Evolutionary conservation across 78 protist genomes (phyloP), one percentile per base, ranked within the genome.

Genomic region (Dictyostelium firmibasis): DNA sequence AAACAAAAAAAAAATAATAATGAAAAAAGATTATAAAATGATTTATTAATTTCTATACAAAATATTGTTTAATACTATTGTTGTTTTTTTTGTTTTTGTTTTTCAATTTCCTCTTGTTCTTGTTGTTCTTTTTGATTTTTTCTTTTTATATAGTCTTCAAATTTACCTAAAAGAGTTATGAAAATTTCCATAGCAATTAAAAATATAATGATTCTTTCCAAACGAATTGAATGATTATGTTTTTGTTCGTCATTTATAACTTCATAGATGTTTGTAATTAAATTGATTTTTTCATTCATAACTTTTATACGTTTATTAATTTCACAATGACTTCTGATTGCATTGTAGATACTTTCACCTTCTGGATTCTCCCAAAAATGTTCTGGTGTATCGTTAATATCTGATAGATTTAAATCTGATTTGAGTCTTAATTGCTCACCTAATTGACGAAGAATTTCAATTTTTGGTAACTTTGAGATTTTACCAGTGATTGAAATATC

Each of bases 371-470:
- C 85, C 93, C 93, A 88, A 79, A 78, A 88, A 44, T 78, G 53
- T 27, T 88, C 93, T 64, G 93, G 93, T 60, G 93, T 88, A 43
- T 88, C 93, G 8, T 64, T 62, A 25, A 86, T 77, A 88, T 88
- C 93, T 0, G 93, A 78, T 36, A 88, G 50, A 88, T 88, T 88
- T 8, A 88, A 41, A 6, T 23, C 36, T 23, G 50, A 57, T 41
- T 79, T 76, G 31, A 88, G 62, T 23, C 47, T 36, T 29, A 78
- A 50, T 88, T 88, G 93, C 43, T 88, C 93, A 44, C 86, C 86
- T 9, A 88, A 29, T 20, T 79, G 82, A 25, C 47, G 38, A 8
- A 76, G 53, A 4, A 88, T 88, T 31, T 88, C 86, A 33, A 31
- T 29, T 23, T 79, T 76, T 16, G 84, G 29, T 27, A 76, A 36